These are phyloP conservation scores for Beauveria rudraprayagi DNA, from an alignment of 2,329 filamentous ascomycete genomes.

Conservation along the genomic window DNA sequence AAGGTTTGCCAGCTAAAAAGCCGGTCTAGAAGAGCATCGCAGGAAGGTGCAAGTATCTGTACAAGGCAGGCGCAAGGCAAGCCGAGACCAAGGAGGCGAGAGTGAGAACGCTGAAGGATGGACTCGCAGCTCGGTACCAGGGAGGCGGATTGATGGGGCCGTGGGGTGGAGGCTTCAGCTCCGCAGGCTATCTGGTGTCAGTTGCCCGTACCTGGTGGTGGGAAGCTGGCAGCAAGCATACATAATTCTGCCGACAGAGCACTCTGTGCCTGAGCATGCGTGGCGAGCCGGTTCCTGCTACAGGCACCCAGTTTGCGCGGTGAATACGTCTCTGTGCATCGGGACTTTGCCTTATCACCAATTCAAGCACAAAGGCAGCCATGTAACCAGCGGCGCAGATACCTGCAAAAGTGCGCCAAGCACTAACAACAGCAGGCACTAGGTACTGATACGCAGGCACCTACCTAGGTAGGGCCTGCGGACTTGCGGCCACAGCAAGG, in stretches of 20 bases:
- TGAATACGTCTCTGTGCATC: neutral
- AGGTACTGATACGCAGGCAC: neutral
- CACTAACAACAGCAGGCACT: neutral
- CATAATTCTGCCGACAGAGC: too few relatives aligned
- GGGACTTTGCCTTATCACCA: too few relatives aligned
- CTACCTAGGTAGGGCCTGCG: neutral
- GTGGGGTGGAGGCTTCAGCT: slow-evolving; percentile 1
- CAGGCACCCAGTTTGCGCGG: too few relatives aligned
- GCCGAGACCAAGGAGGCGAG: neutral
- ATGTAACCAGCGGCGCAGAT: too few relatives aligned
- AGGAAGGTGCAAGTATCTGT: neutral
- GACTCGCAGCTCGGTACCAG: neutral
- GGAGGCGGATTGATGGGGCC: neutral
- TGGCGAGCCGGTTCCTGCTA: neutral
- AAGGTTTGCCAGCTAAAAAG: neutral
- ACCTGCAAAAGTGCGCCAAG: neutral
- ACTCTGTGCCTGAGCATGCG: neutral
- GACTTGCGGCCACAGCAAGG: neutral
- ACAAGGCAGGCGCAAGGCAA: neutral
- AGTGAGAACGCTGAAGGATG: neutral
- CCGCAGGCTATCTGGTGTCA: neutral
- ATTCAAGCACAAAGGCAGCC: too few relatives aligned
- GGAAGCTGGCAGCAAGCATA: neutral
- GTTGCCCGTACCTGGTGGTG: neutral
- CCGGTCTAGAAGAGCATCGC: neutral